phyloP scores from a whole-genome alignment of 257 asterid genomes.

The Craterostigma plantagineum region DNA sequence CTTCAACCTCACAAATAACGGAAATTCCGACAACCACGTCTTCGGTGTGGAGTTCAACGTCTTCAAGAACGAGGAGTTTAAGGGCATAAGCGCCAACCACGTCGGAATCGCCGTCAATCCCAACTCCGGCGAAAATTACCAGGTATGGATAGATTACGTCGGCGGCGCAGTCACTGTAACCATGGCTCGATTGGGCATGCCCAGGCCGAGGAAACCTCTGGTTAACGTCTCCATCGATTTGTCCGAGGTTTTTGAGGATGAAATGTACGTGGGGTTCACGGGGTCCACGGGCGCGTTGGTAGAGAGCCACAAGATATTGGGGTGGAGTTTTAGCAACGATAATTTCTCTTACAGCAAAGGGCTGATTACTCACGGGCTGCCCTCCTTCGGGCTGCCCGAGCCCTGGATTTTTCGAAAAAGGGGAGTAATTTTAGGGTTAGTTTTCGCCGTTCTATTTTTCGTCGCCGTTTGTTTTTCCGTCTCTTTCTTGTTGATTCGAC shows the following conservation, averaged over 20 bases:
- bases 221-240: constrained; percentile 25
- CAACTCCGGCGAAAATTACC: constrained; percentile 41
- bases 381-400: constrained; percentile 38
- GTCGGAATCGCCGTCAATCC: constrained; percentile 40
- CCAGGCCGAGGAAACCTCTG: constrained; percentile 39
- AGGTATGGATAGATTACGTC: constrained; percentile 60
- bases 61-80: constrained; percentile 37
- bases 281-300: constrained; percentile 46
- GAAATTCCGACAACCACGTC: constrained; percentile 22
- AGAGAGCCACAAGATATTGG: constrained; percentile 41
- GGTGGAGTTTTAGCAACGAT: constrained; percentile 61
- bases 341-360: constrained; percentile 24
- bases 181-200: constrained; percentile 33
- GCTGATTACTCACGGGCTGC: constrained; percentile 31
- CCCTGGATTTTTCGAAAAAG: constrained; percentile 21
- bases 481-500: constrained; percentile 15
- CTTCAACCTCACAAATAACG: constrained; percentile 31
- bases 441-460: constrained; percentile 14
- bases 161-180: constrained; percentile 35
- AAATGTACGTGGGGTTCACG: constrained; percentile 67
- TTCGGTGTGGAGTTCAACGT: constrained; percentile 68
- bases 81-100: constrained; percentile 29
- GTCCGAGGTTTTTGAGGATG: constrained; percentile 34
- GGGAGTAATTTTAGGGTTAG: constrained; percentile 29
- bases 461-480: constrained; percentile 7